Conservation (phyloP, 805 yeast genomes). For the Metschnikowia continentalis region DNA sequence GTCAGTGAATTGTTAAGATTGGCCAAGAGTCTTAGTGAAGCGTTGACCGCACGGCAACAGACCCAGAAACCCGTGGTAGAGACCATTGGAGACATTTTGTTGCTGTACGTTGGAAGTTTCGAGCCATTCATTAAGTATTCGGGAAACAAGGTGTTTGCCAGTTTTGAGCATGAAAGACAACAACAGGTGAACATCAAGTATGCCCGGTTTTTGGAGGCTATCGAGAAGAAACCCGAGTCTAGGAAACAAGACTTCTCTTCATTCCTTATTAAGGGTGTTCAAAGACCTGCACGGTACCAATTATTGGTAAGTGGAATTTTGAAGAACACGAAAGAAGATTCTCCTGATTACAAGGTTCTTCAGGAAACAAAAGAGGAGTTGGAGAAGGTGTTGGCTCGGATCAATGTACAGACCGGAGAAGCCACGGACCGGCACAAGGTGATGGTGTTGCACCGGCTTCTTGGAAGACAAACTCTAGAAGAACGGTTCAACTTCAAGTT, state of each 20-base stretch:
- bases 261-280: slow-evolving; percentile 89
- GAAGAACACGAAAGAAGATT: slow-evolving; percentile 74
- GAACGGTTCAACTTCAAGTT: slow-evolving; percentile 84
- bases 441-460: slow-evolving; percentile 57
- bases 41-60: slow-evolving; percentile 77
- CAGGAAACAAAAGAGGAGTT: slow-evolving; percentile 71
- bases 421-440: slow-evolving; percentile 90
- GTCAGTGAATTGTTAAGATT: slow-evolving; percentile 82
- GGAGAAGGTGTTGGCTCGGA: slow-evolving; percentile 67
- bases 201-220: slow-evolving; percentile 90
- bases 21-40: slow-evolving; percentile 82
- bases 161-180: slow-evolving; percentile 91
- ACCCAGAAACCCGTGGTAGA: slow-evolving; percentile 79
- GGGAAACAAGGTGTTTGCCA: slow-evolving; percentile 92
- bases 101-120: slow-evolving; percentile 79
- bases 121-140: slow-evolving; percentile 93
- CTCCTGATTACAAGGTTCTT: slow-evolving; percentile 66
- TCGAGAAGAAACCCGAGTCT: slow-evolving; percentile 78
- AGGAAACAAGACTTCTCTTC: slow-evolving; percentile 90
- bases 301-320: slow-evolving; percentile 75
- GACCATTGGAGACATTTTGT: slow-evolving; percentile 80
- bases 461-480: slow-evolving; percentile 71
- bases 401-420: slow-evolving; percentile 87
- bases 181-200: slow-evolving; percentile 85
- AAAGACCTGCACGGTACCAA: slow-evolving; percentile 94